A percentile compares a stretch with the other conserved stretches of the same genome.
These are phyloP conservation scores for Aspergillus terreus DNA, from an alignment of 2,329 filamentous ascomycete genomes.

Conservation along the genomic window DNA sequence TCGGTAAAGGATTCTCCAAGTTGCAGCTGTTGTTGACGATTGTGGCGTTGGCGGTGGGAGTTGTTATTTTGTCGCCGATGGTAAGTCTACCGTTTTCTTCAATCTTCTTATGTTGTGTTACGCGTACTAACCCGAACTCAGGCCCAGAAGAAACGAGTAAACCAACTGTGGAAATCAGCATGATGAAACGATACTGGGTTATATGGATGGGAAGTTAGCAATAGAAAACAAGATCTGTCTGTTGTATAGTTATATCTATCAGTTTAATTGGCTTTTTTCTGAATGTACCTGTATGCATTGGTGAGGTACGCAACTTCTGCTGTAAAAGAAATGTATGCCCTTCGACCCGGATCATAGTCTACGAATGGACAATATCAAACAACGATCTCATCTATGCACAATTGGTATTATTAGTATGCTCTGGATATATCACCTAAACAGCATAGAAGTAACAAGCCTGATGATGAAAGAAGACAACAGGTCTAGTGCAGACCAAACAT, in stretches of 20 bases:
- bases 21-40: constrained; percentile 80
- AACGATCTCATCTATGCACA: too few relatives aligned
- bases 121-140: constrained; percentile 15
- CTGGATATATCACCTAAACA: too few relatives aligned
- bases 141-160: constrained; percentile 51
- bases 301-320: too few relatives aligned
- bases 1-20: constrained; percentile 93
- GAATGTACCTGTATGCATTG: neutral
- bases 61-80: constrained; percentile 76
- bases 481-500: neutral
- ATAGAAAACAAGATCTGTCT: neutral
- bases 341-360: too few relatives aligned
- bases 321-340: too few relatives aligned
- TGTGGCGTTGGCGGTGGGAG: constrained; percentile 70
- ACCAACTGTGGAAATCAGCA: constrained; percentile 27
- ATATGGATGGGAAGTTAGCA: neutral
- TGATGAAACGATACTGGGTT: neutral
- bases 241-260: neutral
- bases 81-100: constrained; percentile 54
- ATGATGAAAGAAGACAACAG: neutral
- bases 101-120: neutral
- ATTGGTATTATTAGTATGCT: too few relatives aligned
- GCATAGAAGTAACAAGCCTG: too few relatives aligned
- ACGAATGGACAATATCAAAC: too few relatives aligned
- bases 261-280: neutral